Evolutionary conservation across 805 yeast genomes (phyloP), one percentile per base, ranked within the genome.

Genomic region (Candida gorgasii): DNA sequence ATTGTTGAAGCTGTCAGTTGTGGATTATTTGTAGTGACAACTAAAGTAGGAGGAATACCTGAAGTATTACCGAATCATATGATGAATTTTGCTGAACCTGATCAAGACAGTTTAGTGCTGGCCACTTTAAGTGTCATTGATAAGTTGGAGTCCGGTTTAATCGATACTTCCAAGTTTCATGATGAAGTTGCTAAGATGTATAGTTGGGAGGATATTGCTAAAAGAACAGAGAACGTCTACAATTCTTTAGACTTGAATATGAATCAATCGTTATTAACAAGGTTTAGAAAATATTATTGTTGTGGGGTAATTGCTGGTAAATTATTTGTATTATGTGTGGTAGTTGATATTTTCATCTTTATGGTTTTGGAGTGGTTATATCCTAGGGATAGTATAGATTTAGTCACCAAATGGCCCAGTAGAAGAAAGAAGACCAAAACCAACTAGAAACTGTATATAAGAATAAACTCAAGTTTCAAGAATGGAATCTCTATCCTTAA

Each of bases 1-100:
- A 67, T 93, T 8, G 96, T 93, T 0, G 99, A 93, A 59, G 99
- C 99, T 0, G 99, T 97, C 0, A 85, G 96, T 1, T 93, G 98
- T 69, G 97, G 97, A 0, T 62, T 93, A 27, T 72, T 87, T 14
- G 96, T 93, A 2, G 99, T 93, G 0, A 89, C 97, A 0, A 93
- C 99, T 0, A 80, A 82, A 44, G 99, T 93, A 0, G 99, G 99
- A 9, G 99, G 99, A 4, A 90, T 93, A 29, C 97, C 97, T 0
- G 99, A 93, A 58, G 98, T 93, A 3, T 64, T 93, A 28, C 99
- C 99, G 0, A 74, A 75, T 17, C 86, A 89, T 54, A 93, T 93
- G 98, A 89, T 96, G 1, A 84, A 85, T 1, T 93, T 86, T 62
- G 90, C 98, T 0, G 75, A 82, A 12, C 95, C 97, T 0, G 86